Evolutionary conservation across 2,329 filamentous ascomycete species (phyloP).

Genomic region (Nigrograna mackinnonii): DNA sequence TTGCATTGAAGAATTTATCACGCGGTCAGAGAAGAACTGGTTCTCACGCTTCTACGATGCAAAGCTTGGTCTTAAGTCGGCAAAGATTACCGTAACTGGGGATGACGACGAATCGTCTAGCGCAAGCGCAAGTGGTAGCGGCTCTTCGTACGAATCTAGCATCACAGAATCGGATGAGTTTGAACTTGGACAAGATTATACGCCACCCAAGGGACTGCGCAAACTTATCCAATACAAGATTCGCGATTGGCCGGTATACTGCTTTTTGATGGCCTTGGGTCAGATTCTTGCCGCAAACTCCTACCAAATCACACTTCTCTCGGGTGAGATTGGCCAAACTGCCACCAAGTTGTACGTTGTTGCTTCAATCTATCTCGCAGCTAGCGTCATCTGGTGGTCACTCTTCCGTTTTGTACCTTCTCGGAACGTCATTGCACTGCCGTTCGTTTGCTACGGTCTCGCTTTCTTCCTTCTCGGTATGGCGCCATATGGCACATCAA

Average conservation of each 20-base stretch:
- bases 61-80: conserved; percentile 17
- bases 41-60: conserved; percentile 43
- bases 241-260: conserved; percentile 27
- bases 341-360: conserved; percentile 21
- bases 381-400: conserved; percentile 61
- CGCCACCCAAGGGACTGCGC: conserved; percentile 19
- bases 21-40: conserved; percentile 70
- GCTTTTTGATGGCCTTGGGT: conserved; percentile 23
- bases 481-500: conserved; percentile 56
- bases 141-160: conserved; percentile 1
- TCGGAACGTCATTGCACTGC: conserved; percentile 60
- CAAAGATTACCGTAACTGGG: conserved; percentile 4
- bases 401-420: conserved; percentile 63
- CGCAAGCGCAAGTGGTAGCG: conserved; percentile 1
- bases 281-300: conserved; percentile 25
- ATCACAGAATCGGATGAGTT: conserved; percentile 17
- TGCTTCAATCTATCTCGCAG: conserved; percentile 21
- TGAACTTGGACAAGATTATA: conserved; percentile 21
- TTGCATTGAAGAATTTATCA: conserved; percentile 68
- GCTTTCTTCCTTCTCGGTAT: conserved; percentile 67
- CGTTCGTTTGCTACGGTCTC: conserved; percentile 65
- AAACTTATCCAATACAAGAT: conserved; percentile 26
- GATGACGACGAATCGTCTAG: neutral
- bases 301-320: conserved; percentile 66
- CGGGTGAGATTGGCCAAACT: conserved; percentile 56